Conservation (phyloP, 2,329 filamentous ascomycete genomes). For the Penicillium corylophilum region DNA sequence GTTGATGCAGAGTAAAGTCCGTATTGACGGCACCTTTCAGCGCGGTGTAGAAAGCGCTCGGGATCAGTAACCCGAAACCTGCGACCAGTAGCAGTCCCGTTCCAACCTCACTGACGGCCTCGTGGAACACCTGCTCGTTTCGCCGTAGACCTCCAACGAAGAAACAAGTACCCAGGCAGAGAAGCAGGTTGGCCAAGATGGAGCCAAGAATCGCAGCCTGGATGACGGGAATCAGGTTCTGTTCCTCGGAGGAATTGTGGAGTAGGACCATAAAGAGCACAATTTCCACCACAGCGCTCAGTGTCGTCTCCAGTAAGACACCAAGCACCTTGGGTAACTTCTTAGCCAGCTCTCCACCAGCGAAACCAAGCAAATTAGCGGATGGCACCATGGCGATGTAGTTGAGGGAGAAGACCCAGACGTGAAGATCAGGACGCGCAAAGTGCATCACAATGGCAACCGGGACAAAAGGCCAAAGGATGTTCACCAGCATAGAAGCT, state of each 20-base stretch:
- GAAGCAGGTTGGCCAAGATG: constrained; percentile 75
- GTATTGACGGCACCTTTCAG: constrained; percentile 43
- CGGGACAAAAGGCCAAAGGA: constrained; percentile 74
- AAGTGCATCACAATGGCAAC: constrained; percentile 67
- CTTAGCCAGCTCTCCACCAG: constrained; percentile 67
- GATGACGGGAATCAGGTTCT: constrained; percentile 64
- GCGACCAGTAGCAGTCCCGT: constrained; percentile 75
- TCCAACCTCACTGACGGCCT: constrained; percentile 75
- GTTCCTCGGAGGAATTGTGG: constrained; percentile 50
- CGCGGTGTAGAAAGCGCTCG: constrained; percentile 49
- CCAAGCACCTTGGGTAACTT: constrained; percentile 71
- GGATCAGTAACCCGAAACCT: constrained; percentile 54
- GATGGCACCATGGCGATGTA: constrained; percentile 77
- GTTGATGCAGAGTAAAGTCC: constrained; percentile 36
- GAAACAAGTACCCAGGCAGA: constrained; percentile 80
- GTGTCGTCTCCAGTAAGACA: constrained; percentile 51
- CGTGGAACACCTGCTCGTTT: constrained; percentile 68
- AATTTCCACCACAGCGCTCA: constrained; percentile 77
- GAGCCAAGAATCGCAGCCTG: constrained; percentile 81
- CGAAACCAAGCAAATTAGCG: constrained; percentile 73
- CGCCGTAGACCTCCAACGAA: constrained; percentile 70
- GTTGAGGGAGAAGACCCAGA: constrained; percentile 67
- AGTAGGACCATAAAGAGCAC: constrained; percentile 79
- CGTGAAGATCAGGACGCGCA: constrained; percentile 55
- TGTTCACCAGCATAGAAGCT: constrained; percentile 64